Evolutionary conservation across 371 early-diverging fungal genomes (phyloP), one percentile per base, ranked within the genome.

Genomic region (Rhizopus sp.): DNA sequence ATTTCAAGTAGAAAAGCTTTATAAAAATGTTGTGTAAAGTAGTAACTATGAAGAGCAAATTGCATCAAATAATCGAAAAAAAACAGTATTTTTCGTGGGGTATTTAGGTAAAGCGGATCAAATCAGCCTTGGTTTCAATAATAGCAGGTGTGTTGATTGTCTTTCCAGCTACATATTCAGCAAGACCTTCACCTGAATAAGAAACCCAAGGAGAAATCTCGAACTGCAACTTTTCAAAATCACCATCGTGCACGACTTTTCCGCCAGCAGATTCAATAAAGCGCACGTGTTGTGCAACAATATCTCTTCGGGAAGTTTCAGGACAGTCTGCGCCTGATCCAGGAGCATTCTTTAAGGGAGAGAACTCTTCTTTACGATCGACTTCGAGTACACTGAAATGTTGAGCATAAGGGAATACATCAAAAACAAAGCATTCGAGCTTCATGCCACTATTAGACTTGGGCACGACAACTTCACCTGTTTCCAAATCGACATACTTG

Each of bases 291-390:
- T 94, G 96, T 53, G 82, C 77, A 59, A 94, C 75, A 51, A 96
- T 89, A 66, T 95, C 96, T 39, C 86, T 84, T 62, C 95, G 83
- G 30, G 91, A 90, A 7, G 97, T 97, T 76, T 96, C 97, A 32
- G 97, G 97, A 60, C 89, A 90, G 75, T 98, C 98, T 38, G 69
- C 75, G 52, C 87, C 90, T 37, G 88, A 55, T 16, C 97, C 97
- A 23, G 96, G 93, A 7, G 95, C 97, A 68, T 98, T 98, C 87
- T 98, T 98, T 17, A 97, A 77, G n/a, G 98, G 98, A 35, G 95
- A 93, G 72, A 98, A 98, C 71, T 98, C 96, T 39, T 97, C 96
- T 44, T 83, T 80, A 60, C 98, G 91, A 51, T 88, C 89, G 32
- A 91, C 92, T 71, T 96, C 95, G 34, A 96, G 82, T 33, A 97